phyloP scores from a whole-genome alignment of 495 filamentous ascomycete genomes.

The Daldinia childiae region DNA sequence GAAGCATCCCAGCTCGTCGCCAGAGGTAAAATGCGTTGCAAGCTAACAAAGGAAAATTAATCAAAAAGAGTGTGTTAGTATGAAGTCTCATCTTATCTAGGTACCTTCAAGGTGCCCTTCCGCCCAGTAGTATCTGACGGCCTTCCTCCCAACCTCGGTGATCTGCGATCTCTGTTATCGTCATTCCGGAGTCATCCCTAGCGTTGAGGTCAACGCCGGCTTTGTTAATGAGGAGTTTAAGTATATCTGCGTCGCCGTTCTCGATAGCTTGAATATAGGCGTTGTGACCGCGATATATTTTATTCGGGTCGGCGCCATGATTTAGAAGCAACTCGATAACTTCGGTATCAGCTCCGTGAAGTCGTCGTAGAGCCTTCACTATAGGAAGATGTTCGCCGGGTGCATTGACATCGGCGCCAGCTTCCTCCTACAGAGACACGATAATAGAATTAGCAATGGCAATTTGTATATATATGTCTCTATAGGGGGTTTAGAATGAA shows the following conservation, averaged over 20 bases:
- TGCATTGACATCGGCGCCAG: conserved; percentile 60
- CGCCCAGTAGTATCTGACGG: conserved; percentile 37
- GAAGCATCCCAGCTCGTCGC: not conserved
- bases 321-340: conserved; percentile 59
- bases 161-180: conserved; percentile 50
- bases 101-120: conserved; percentile 1
- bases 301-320: conserved; percentile 63
- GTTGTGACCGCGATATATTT: conserved; percentile 64
- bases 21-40: not conserved
- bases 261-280: conserved; percentile 62
- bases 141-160: conserved; percentile 53
- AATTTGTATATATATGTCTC: not conserved
- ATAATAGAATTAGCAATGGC: not conserved
- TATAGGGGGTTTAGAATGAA: not conserved
- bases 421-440: conserved; percentile 48
- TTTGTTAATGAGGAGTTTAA: conserved; percentile 57
- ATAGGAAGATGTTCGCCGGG: conserved; percentile 65
- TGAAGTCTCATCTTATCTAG: not conserved
- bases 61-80: not conserved
- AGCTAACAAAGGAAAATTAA: not conserved
- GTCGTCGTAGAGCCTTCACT: conserved; percentile 62
- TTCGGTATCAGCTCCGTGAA: conserved; percentile 57
- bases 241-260: conserved; percentile 53
- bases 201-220: conserved; percentile 54
- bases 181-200: conserved; percentile 52